Base-by-base conservation (phyloP, 1,139 yeast genomes). In the Geotrichum fermentans region DNA sequence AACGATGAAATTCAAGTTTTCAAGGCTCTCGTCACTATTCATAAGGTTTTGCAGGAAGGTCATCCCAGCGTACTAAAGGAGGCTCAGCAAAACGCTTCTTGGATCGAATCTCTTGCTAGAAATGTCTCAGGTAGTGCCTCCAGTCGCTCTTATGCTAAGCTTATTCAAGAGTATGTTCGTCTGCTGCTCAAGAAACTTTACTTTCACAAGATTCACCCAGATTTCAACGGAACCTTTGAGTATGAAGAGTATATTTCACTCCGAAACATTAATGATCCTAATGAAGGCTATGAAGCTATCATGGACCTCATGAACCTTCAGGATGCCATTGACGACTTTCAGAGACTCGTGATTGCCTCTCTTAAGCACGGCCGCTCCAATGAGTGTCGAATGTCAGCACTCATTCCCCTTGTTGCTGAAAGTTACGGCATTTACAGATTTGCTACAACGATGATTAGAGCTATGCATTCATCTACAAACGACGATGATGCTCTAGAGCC, bases 41-140 rank as follows among this genome's bases (percentile, higher is more conserved):
- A 92, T 63, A 90, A 90, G 64, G 95, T 92, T n/a, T 71, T 90
- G 20, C 97, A 92, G 66, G 98, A 92, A 65, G 98, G 98, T 8
- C 97, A 92, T 63, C 90, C 92, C 14, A 77, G 87, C 37, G 82
- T 88, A 8, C 72, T 92, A 60, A 77, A 80, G 50, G 97, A 89
- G 60, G 97, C 89, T 1, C 86, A 82, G 62, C 75, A 82, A 54
- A 89, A 89, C 63, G 67, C 74, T 47, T 75, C 74, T 44, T 83
- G 86, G 85, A 70, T 83, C 32, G 78, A 78, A 47, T 61, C 69
- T 4, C 52, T 64, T 37, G 58, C 60, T 13, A 52, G 65, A 28
- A 52, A 45, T 35, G 49, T 53, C 10, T 50, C 52, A 6, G 43
- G 45, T 16, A 58, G 61, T 22, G 62, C 66, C 34, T 68, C 67